phyloP scores from a whole-genome alignment of 2,329 filamentous ascomycete species.

The Pseudogymnoascus sp. region DNA sequence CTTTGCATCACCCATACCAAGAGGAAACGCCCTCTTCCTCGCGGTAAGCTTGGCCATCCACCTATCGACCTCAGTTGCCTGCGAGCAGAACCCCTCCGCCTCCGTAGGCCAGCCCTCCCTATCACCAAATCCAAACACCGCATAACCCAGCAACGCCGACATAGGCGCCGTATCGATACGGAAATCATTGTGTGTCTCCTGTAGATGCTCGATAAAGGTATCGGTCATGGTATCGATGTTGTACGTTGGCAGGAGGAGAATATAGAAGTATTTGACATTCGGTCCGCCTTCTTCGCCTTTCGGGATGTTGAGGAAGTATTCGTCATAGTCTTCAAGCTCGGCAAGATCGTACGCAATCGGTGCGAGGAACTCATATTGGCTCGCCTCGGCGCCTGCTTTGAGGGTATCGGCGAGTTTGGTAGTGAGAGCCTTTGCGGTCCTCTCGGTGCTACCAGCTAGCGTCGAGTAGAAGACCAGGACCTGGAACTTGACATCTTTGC shows the following conservation, averaged over 20 bases:
- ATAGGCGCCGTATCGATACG: slow-evolving; percentile 85
- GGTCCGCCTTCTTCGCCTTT: slow-evolving; percentile 42
- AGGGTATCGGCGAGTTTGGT: slow-evolving; percentile 25
- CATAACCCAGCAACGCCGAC: slow-evolving; percentile 70
- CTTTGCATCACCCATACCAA: slow-evolving; percentile 83
- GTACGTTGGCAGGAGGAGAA: slow-evolving; percentile 81
- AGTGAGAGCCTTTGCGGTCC: slow-evolving; percentile 57
- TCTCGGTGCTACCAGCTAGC: slow-evolving; percentile 74
- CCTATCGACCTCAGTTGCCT: slow-evolving; percentile 81
- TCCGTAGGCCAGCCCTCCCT: slow-evolving; percentile 87
- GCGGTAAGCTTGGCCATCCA: slow-evolving; percentile 96
- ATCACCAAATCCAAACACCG: slow-evolving; percentile 90
- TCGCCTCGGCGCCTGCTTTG: slow-evolving; percentile 16
- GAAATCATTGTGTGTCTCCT: slow-evolving; percentile 95
- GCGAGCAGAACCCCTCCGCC: slow-evolving; percentile 83
- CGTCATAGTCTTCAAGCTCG: slow-evolving; percentile 75
- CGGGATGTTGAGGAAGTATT: slow-evolving; percentile 76
- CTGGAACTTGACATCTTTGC: slow-evolving; percentile 45
- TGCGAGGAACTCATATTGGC: slow-evolving; percentile 36
- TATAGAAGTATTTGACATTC: slow-evolving; percentile 61
- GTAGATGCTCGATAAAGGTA: slow-evolving; percentile 75
- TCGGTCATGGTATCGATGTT: slow-evolving; percentile 91
- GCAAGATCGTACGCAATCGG: slow-evolving; percentile 70
- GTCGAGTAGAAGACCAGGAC: slow-evolving; percentile 84
- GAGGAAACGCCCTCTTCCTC: slow-evolving; percentile 75